Base-by-base conservation (phyloP, 2,329 filamentous ascomycete genomes). In the Neofusicoccum ribis region DNA sequence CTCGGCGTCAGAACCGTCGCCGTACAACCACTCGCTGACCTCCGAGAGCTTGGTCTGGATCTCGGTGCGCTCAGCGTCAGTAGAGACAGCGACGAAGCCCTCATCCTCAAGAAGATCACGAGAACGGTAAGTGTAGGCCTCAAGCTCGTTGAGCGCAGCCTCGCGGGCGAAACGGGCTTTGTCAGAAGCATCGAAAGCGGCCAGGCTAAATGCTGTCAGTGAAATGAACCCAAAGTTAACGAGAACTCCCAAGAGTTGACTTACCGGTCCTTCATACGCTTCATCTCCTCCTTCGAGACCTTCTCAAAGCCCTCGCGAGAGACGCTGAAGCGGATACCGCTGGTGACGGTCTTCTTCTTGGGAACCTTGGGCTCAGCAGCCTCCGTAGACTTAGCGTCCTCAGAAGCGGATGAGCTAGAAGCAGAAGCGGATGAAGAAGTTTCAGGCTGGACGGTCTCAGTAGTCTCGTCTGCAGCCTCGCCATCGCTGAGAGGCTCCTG, bases 131-230 rank as follows among this genome's bases (percentile, higher is more conserved):
- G 94, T 97, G 78, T 91, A 98, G 12, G 86, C 89, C 78, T 99
- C 95, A n/a, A 99, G 87, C 69, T 91, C 90, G 79, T 98, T 99
- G 65, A 97, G 82, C 0, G 91, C 88, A 76, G 97, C 94, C 75
- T 97, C 93, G 37, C 93, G 88, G 65, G 88, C 82, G 41, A 88
- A 80, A 59, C 93, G 90, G 34, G 90, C 87, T 70, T 86, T 86
- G 78, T 99, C 95, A 2, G 94, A 97, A 31, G 86, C 83, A 70
- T 96, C 92, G 72, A 99, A 98, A 4, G 92, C 89, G 72, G 88
- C 85, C 49, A 99, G 86, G 50, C 92, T 89, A 70, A 1, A 23
- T 3, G n/a, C 5, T 50, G 54, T 75, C 66, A 75, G 59, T 39
- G 11, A 12, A 3, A 17, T 5, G 27, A 1, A 59, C 12, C 3